Evolutionary conservation across 306 rosid species (phyloP).

Genomic region (Medicago truncatula): DNA sequence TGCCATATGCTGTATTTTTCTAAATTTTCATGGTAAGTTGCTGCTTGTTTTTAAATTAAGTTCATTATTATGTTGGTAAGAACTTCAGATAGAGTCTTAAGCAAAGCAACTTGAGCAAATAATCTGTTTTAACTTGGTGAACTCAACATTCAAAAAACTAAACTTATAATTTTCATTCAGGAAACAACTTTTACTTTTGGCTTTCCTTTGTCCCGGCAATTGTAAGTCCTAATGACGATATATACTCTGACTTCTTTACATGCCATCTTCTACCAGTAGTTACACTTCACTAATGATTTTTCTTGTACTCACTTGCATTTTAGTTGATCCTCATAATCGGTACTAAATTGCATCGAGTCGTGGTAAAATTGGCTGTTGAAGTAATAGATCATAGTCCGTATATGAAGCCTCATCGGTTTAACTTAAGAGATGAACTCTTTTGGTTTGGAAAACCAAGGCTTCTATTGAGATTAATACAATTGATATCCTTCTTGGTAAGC

Average conservation of each 20-base stretch:
- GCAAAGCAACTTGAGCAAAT: too few species aligned
- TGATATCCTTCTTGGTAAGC: constrained; percentile 84
- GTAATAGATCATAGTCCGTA: constrained; percentile 55
- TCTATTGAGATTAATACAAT: constrained; percentile 69
- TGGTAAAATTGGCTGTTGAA: constrained; percentile 88
- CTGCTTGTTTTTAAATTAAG: constrained; percentile 4
- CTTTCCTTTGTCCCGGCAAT: constrained; percentile 88
- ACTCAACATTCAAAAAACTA: not conserved
- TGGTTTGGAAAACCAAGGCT: constrained; percentile 93
- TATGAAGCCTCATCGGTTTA: constrained; percentile 53
- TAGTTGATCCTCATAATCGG: constrained; percentile 86
- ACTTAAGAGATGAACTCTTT: constrained; percentile 82
- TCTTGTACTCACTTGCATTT: constrained; percentile 25
- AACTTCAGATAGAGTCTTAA: too few species aligned
- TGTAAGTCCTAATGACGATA: constrained; percentile 58
- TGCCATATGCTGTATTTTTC: constrained; percentile 78
- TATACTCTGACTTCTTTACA: not conserved
- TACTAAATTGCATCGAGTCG: constrained; percentile 84
- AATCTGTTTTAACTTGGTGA: too few species aligned
- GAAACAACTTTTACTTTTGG: constrained; percentile 91
- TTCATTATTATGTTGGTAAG: constrained; percentile 11
- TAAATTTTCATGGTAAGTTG: constrained; percentile 82
- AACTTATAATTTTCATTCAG: constrained; percentile 57
- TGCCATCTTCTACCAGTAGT: not conserved
- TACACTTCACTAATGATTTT: constrained; percentile 31